Evolutionary conservation across 176 grass and related monocot genomes (phyloP).

Genomic region (Carex kokanica): DNA sequence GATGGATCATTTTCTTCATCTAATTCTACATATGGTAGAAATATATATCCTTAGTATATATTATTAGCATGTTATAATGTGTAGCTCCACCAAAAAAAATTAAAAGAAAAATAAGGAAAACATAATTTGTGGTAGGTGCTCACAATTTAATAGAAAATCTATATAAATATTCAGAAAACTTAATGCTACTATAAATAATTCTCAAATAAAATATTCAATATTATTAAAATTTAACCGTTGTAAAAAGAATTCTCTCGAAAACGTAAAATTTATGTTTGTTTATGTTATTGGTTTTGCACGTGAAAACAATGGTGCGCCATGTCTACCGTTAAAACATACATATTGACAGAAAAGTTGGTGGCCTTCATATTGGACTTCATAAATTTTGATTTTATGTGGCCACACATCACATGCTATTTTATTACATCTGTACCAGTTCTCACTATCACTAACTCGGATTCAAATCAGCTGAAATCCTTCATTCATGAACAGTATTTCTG

Average conservation of each 20-base stretch:
- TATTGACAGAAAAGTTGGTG: not conserved
- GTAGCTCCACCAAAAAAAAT: not conserved
- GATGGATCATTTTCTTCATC: not conserved
- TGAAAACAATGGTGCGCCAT: not conserved
- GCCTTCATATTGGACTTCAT: not conserved
- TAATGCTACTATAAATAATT: not conserved
- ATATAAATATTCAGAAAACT: not conserved
- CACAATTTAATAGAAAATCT: not conserved
- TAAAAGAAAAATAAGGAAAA: not conserved
- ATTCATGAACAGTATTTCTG: too few species aligned
- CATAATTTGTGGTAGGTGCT: not conserved
- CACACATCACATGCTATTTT: not conserved
- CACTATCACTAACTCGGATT: not conserved
- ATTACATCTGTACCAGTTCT: not conserved
- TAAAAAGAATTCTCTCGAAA: not conserved
- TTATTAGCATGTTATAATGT: not conserved
- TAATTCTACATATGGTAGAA: not conserved
- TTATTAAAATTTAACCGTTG: not conserved
- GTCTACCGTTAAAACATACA: not conserved
- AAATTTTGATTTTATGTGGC: conserved; percentile 4
- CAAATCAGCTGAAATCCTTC: too few species aligned
- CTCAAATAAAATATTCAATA: not conserved
- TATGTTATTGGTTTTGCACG: not conserved
- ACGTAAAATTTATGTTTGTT: not conserved
- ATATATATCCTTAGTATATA: not conserved